phyloP scores from a whole-genome alignment of 352 stramenopile species.

The Phytophthora pinifolia region DNA sequence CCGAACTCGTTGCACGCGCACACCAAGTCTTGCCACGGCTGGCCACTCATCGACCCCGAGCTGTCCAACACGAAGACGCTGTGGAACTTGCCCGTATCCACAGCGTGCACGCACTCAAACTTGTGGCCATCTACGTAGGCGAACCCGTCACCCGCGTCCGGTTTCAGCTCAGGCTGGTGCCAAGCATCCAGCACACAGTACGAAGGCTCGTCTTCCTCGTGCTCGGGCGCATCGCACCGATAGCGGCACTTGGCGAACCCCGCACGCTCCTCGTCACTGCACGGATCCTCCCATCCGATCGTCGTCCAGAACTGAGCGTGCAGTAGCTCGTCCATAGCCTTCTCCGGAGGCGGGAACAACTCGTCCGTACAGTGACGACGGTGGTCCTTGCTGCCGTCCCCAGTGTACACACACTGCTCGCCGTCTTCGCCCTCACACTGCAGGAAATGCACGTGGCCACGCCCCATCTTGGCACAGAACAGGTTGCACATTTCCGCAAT shows the following conservation, averaged over 20 bases:
- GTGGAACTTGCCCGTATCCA: slow-evolving; percentile 29
- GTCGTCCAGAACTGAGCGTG: slow-evolving; percentile 41
- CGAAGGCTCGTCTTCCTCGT: slow-evolving; percentile 26
- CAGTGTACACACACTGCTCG: slow-evolving; percentile 29
- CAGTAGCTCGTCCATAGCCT: slow-evolving; percentile 41
- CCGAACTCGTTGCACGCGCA: slow-evolving; percentile 29
- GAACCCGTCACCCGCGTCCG: slow-evolving; percentile 33
- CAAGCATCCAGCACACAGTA: slow-evolving; percentile 36
- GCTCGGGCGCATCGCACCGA: slow-evolving; percentile 36
- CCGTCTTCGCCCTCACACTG: slow-evolving; percentile 18
- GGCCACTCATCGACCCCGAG: slow-evolving; percentile 40
- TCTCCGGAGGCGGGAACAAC: slow-evolving; percentile 22
- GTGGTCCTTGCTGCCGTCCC: slow-evolving; percentile 16
- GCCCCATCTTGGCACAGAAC: slow-evolving; percentile 40
- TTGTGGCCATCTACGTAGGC: slow-evolving; percentile 31
- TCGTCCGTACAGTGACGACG: slow-evolving; percentile 35
- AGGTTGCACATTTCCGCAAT: slow-evolving; percentile 51
- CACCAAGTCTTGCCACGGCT: slow-evolving; percentile 30
- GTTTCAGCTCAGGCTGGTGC: slow-evolving; percentile 45
- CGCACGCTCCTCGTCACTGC: slow-evolving; percentile 25
- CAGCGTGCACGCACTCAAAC: slow-evolving; percentile 35
- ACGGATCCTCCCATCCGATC: slow-evolving; percentile 43
- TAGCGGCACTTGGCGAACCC: slow-evolving; percentile 39
- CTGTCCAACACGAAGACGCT: slow-evolving; percentile 45
- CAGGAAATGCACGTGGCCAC: slow-evolving; percentile 39